These are phyloP conservation scores for Tetradesmus lagerheimii DNA, from an alignment of 139 green algal species.

Conservation along the genomic window DNA sequence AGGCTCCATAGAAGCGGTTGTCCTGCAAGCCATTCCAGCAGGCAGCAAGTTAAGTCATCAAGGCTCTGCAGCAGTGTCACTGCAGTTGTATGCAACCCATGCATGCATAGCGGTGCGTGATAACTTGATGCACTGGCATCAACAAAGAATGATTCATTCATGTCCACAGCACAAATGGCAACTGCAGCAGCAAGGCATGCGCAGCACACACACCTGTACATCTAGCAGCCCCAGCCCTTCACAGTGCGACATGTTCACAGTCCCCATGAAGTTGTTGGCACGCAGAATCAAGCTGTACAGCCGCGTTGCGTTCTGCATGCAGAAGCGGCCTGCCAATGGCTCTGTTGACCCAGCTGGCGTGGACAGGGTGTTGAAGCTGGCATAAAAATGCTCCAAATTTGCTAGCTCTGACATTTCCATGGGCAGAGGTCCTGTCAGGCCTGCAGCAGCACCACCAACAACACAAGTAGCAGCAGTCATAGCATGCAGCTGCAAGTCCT, in stretches of 20 bases:
- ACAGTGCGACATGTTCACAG: neutral
- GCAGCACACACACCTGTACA: neutral
- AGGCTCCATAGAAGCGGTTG: neutral
- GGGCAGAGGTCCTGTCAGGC: neutral
- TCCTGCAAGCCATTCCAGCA: neutral
- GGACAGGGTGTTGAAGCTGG: slow-evolving; percentile 18
- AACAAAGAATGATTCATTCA: too few relatives aligned
- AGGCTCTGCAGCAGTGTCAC: neutral
- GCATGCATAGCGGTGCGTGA: too few relatives aligned
- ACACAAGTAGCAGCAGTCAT: neutral
- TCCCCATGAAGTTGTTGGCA: neutral
- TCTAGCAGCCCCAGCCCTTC: neutral
- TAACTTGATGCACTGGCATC: too few relatives aligned
- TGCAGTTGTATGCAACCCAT: too few relatives aligned
- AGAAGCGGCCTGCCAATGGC: neutral
- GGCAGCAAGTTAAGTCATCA: too few relatives aligned
- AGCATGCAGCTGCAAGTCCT: neutral
- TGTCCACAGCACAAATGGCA: neutral
- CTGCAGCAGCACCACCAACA: neutral
- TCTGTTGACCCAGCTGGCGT: neutral
- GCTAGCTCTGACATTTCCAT: neutral
- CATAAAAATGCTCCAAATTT: neutral
- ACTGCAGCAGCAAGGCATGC: neutral
- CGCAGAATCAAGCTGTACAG: neutral
- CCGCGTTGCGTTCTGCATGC: neutral